Evolutionary conservation across 257 asterid species (phyloP).

Genomic region (Solanum corneliomulleri): DNA sequence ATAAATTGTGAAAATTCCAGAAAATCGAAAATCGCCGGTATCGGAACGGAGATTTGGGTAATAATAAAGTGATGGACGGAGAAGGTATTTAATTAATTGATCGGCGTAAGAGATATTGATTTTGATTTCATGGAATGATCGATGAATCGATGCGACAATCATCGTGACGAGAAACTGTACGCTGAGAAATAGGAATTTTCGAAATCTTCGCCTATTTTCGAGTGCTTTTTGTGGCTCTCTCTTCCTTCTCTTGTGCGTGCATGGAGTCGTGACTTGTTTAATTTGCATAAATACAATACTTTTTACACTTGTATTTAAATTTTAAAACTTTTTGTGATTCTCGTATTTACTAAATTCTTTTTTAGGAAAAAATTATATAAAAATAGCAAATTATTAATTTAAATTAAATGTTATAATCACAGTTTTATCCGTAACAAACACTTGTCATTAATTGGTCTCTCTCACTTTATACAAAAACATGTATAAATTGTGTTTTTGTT

Average conservation of each 20-base stretch:
- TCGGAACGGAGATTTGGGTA: background rate
- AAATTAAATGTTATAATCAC: too few species aligned
- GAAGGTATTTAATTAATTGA: background rate
- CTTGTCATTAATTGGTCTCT: too few species aligned
- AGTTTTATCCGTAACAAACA: too few species aligned
- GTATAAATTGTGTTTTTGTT: too few species aligned
- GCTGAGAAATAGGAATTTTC: slow-evolving; percentile 52
- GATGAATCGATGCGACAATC: slow-evolving; percentile 17
- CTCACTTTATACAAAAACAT: too few species aligned
- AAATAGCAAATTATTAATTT: too few species aligned
- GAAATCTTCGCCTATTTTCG: slow-evolving; percentile 50
- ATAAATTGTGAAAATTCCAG: background rate
- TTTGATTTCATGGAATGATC: slow-evolving; percentile 7
- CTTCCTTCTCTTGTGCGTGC: background rate
- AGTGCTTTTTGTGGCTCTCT: slow-evolving; percentile 13
- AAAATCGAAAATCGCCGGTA: background rate
- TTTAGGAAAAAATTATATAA: too few species aligned
- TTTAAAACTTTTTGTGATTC: too few species aligned
- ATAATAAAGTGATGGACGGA: background rate
- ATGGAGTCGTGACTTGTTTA: too few species aligned
- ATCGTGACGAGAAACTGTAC: slow-evolving; percentile 34
- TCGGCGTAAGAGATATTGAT: background rate
- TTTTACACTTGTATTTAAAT: too few species aligned
- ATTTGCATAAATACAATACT: too few species aligned
- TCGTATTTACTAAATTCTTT: too few species aligned